Evolutionary conservation across 495 filamentous ascomycete genomes (phyloP), one percentile per base, ranked within the genome.

Genomic region (Trichoderma orchidacearum): DNA sequence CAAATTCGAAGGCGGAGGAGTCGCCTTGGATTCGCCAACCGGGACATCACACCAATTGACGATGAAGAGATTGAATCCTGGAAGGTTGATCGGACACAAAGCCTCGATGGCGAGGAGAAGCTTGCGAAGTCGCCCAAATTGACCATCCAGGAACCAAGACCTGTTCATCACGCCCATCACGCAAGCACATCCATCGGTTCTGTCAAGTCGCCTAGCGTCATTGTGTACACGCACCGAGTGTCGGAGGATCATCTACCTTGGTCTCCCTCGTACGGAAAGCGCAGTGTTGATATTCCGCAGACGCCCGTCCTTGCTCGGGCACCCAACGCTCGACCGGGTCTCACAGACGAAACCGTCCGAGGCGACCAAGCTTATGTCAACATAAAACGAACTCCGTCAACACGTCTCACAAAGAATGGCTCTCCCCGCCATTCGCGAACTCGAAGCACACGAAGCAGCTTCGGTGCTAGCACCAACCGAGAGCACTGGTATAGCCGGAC

Each of bases 41-140:
- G 75, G 48, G 72, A 71, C 35, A 68, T 76, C 32, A 70, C 75
- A 0, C 75, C 75, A 9, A 75, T 78, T 59, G 75, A 73, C 51
- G 75, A 78, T 57, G 75, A 78, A 31, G 75, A 78, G 59, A 78
- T 78, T 51, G 75, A 70, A 38, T 73, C 71, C 18, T 78, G 75
- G 75, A 78, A 76, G 50, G 61, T 65, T 11, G 63, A 68, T 1
- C 54, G 62, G 18, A 53, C 28, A 23, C 64, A 68, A 32, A 64
- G 18, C 12, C 27, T 18, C 18, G 56, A 68, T 55, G 55, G 35
- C 13, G 54, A 30, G 55, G 31, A 30, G 57, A 41, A 52, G 61
- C 30, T 38, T 13, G 30, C 53, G 7, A 17, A 17, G 5, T n/a
- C 35, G 4, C 36, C 27, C 15, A 21, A 41, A 17, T 35, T 23